A percentile compares a stretch with the other conserved stretches of the same genome.
phyloP scores from a whole-genome alignment of 768 basidiomycete genomes.

The Podaxis carcinomalis region DNA sequence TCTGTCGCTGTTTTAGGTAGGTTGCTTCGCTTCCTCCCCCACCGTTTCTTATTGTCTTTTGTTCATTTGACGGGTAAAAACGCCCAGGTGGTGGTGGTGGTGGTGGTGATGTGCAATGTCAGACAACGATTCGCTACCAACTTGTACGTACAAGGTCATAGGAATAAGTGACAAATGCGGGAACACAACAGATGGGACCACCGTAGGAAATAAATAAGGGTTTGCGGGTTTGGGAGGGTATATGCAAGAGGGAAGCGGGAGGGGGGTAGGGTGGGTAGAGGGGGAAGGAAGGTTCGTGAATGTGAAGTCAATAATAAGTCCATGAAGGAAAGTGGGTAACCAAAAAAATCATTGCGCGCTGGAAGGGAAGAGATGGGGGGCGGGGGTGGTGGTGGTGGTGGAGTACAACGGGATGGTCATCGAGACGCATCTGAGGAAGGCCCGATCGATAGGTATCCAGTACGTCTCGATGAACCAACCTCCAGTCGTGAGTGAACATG shows the following conservation, averaged over 20 bases:
- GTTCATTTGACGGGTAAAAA: background rate
- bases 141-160: conserved; percentile 17
- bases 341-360: conserved; percentile 13
- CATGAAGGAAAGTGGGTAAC: conserved; percentile 17
- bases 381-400: no score
- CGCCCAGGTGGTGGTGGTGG: conserved; percentile 6
- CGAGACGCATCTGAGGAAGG: conserved; percentile 36
- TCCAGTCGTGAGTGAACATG: conserved; percentile 21
- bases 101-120: conserved; percentile 21
- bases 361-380: background rate
- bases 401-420: conserved; percentile 24
- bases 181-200: background rate
- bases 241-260: conserved; percentile 18
- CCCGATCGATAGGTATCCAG: conserved; percentile 25
- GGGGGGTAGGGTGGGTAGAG: background rate
- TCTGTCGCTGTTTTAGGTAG: conserved; percentile 15
- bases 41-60: conserved; percentile 25
- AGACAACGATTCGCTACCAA: conserved; percentile 17
- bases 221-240: conserved; percentile 19
- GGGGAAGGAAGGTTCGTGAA: conserved; percentile 20
- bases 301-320: conserved; percentile 19
- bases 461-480: conserved; percentile 34
- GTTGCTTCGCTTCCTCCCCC: conserved; percentile 19
- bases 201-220: conserved; percentile 7
- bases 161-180: conserved; percentile 12